Evolutionary conservation across 805 yeast species (phyloP).

Genomic region (Nakazawaea siamensis): DNA sequence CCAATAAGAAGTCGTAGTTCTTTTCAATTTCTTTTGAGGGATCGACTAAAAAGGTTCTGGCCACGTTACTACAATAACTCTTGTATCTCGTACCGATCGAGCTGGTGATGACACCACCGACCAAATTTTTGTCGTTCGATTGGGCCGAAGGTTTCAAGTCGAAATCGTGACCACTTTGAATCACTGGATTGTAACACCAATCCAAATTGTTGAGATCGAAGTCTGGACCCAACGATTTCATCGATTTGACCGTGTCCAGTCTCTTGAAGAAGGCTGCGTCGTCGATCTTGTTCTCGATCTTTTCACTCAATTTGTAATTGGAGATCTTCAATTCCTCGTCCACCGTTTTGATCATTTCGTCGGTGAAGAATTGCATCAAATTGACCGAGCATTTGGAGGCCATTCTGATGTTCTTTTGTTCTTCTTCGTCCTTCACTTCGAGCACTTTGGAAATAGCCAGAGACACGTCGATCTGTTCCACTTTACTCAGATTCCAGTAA

Average conservation of each 20-base stretch:
- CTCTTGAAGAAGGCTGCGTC: slow-evolving; percentile 58
- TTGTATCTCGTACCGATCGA: slow-evolving; percentile 83
- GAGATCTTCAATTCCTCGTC: slow-evolving; percentile 80
- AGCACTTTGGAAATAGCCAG: slow-evolving; percentile 46
- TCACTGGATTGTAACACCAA: slow-evolving; percentile 90
- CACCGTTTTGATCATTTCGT: slow-evolving; percentile 79
- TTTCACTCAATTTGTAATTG: slow-evolving; percentile 65
- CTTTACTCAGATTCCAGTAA: slow-evolving; percentile 27
- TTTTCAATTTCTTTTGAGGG: slow-evolving; percentile 74
- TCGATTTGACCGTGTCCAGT: slow-evolving; percentile 33
- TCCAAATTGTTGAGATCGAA: slow-evolving; percentile 74
- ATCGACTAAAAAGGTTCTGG: slow-evolving; percentile 83
- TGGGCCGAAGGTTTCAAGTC: slow-evolving; percentile 81
- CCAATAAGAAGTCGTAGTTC: slow-evolving; percentile 69
- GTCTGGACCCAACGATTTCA: slow-evolving; percentile 54
- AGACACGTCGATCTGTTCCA: slow-evolving; percentile 44
- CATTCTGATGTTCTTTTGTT: slow-evolving; percentile 50
- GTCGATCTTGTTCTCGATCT: slow-evolving; percentile 75
- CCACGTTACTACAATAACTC: slow-evolving; percentile 81
- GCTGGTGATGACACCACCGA: slow-evolving; percentile 71
- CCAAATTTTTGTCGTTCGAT: slow-evolving; percentile 54
- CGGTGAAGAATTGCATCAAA: slow-evolving; percentile 74
- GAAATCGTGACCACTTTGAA: slow-evolving; percentile 81
- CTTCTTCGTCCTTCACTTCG: slow-evolving; percentile 76
- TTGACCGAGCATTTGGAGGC: slow-evolving; percentile 76